Percentiles rank a stretch among this genome's conserved stretches.
Evolutionary conservation across 208 protist species (phyloP).

Genomic region (Trypanosoma boissoni): DNA sequence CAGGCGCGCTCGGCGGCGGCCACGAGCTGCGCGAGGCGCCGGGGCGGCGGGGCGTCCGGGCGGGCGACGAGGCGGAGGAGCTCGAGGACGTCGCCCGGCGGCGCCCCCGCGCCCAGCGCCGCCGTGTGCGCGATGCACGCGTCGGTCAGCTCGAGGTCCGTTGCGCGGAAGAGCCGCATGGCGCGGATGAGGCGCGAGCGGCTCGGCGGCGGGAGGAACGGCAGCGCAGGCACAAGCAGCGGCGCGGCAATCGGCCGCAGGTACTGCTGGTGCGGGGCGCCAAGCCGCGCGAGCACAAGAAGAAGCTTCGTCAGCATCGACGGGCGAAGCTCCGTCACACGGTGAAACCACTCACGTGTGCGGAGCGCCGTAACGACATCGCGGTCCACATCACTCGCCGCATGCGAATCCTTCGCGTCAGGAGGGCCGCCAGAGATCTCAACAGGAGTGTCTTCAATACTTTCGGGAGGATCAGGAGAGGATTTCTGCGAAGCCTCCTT

Average conservation of each 20-base stretch:
- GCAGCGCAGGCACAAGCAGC: conserved; percentile 53
- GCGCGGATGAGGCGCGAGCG: conserved; percentile 65
- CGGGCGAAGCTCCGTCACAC: conserved; percentile 50
- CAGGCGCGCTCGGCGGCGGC: conserved; percentile 23
- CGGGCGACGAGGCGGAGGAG: conserved; percentile 21
- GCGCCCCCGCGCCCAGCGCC: conserved; percentile 5
- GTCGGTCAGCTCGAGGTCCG: conserved; percentile 48
- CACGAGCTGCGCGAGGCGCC: conserved; percentile 15
- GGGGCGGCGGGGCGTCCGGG: conserved; percentile 19
- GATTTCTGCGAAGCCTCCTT: neutral
- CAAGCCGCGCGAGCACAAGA: conserved; percentile 45
- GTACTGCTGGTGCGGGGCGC: conserved; percentile 79
- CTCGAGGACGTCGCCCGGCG: conserved; percentile 20
- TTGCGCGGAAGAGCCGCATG: conserved; percentile 39
- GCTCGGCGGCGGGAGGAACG: conserved; percentile 58
- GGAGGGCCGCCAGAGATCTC: too few species aligned
- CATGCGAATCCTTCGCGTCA: too few species aligned
- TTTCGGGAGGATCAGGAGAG: neutral
- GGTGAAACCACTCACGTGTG: conserved; percentile 36
- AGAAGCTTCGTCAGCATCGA: conserved; percentile 72
- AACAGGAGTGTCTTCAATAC: neutral
- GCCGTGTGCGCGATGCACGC: conserved; percentile 42
- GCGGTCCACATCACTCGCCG: conserved; percentile 20
- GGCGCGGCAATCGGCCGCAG: conserved; percentile 51
- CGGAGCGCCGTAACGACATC: conserved; percentile 10